Percentiles rank a stretch among this genome's conserved stretches.
These are phyloP conservation scores for Marasmius oreades DNA, from an alignment of 1,284 basidiomycete species.

Conservation along the genomic window DNA sequence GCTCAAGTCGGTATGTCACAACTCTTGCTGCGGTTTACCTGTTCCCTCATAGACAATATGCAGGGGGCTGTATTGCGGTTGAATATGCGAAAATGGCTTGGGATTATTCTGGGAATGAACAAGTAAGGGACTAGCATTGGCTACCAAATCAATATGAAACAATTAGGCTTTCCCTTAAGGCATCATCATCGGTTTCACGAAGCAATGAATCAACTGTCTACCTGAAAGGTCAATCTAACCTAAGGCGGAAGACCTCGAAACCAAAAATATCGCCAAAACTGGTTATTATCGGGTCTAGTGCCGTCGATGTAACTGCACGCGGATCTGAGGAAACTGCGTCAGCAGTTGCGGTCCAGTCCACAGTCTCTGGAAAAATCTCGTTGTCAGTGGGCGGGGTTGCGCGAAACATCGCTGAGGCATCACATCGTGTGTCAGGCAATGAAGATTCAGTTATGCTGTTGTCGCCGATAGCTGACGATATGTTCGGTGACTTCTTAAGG, in stretches of 20 bases:
- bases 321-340: constrained; percentile 20
- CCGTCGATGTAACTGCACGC: not conserved
- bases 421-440: constrained; percentile 54
- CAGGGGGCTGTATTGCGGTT: constrained; percentile 79
- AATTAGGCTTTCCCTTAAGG: constrained; percentile 1
- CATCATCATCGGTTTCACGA: not conserved
- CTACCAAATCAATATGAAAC: not conserved
- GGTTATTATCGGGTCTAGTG: not conserved
- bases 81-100: constrained; percentile 64
- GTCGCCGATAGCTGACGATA: constrained; percentile 65
- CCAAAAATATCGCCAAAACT: constrained; percentile 12
- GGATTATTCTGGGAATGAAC: constrained; percentile 14
- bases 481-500: constrained; percentile 62
- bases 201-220: not conserved
- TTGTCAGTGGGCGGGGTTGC: constrained; percentile 89
- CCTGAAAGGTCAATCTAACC: constrained; percentile 27
- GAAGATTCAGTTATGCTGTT: constrained; percentile 47
- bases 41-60: constrained; percentile 3
- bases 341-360: constrained; percentile 53
- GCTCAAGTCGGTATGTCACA: constrained; percentile 67
- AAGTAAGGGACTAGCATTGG: constrained; percentile 31
- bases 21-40: constrained; percentile 5
- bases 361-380: constrained; percentile 74
- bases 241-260: constrained; percentile 45
- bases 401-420: constrained; percentile 90